Evolutionary conservation across 225 moss, liverwort and hornwort genomes (phyloP).

Genomic region (Takakia lepidozioides): DNA sequence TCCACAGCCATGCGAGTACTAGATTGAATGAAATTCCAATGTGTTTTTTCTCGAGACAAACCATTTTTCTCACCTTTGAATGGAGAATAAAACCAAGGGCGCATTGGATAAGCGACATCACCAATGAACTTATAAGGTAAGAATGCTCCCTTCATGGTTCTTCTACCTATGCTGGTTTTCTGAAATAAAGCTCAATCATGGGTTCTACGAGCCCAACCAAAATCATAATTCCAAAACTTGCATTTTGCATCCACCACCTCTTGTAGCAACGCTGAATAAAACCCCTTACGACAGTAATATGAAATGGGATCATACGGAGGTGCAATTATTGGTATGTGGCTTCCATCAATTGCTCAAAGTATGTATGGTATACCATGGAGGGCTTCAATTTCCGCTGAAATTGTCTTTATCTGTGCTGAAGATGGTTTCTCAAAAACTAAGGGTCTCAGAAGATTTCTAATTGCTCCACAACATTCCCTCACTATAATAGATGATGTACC

Average conservation of each 20-base stretch:
- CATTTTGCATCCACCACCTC: constrained; percentile 1
- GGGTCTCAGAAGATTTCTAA: neutral
- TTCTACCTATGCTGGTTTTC: neutral
- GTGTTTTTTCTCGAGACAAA: neutral
- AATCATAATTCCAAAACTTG: constrained; percentile 8
- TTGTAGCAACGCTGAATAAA: constrained; percentile 4
- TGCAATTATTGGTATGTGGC: constrained; percentile 5
- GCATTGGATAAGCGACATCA: constrained; percentile 1
- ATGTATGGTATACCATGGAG: constrained; percentile 2
- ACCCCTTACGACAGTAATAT: constrained; percentile 7
- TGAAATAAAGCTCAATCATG: constrained; percentile 1
- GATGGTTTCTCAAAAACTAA: constrained; percentile 1
- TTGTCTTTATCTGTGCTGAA: neutral
- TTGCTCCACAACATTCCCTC: neutral
- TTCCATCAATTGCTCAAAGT: constrained; percentile 1
- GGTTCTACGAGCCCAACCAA: constrained; percentile 2
- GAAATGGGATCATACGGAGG: neutral
- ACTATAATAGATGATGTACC: neutral
- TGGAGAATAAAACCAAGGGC: neutral
- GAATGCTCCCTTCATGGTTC: neutral
- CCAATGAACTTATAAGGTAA: neutral
- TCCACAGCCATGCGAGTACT: neutral
- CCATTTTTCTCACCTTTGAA: constrained; percentile 3
- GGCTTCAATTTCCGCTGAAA: neutral
- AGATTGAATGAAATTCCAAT: neutral